These are phyloP conservation scores for Nigrograna mackinnonii DNA, from an alignment of 2,329 filamentous ascomycete species.

Conservation along the genomic window DNA sequence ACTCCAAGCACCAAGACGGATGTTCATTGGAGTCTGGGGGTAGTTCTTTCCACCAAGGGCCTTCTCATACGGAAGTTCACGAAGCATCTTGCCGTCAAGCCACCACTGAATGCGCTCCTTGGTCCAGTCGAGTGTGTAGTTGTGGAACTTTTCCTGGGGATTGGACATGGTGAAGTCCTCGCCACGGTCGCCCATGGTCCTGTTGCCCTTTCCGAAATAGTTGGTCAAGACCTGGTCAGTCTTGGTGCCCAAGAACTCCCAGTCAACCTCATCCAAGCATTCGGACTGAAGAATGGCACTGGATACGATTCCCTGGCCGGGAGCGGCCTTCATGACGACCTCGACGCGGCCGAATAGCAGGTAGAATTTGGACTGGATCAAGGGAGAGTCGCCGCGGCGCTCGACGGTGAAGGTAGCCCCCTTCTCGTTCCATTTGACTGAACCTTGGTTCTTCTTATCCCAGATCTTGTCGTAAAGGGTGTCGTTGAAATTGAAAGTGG, in stretches of 20 bases:
- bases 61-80: constrained; percentile 63
- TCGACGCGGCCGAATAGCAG: constrained; percentile 58
- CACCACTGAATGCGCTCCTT: constrained; percentile 65
- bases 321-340: constrained; percentile 51
- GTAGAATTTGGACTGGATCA: constrained; percentile 66
- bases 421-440: constrained; percentile 62
- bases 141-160: constrained; percentile 42
- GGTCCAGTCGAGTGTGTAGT: constrained; percentile 66
- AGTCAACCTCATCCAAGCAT: constrained; percentile 59
- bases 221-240: constrained; percentile 51
- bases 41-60: constrained; percentile 63
- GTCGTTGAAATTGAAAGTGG: constrained; percentile 57
- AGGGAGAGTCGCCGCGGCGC: constrained; percentile 74
- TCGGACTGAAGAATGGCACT: constrained; percentile 56
- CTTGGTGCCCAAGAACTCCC: constrained; percentile 48
- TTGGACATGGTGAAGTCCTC: constrained; percentile 31
- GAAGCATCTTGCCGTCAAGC: constrained; percentile 64
- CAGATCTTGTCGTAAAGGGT: constrained; percentile 56
- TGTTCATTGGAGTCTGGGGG: constrained; percentile 74
- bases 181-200: constrained; percentile 54
- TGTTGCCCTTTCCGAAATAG: constrained; percentile 61
- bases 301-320: constrained; percentile 55
- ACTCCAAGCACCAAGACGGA: constrained; percentile 72
- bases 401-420: constrained; percentile 75
- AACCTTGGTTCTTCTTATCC: constrained; percentile 67